phyloP scores from a whole-genome alignment of 176 grass and related monocot genomes.

The Miscanthus lutarioriparius region DNA sequence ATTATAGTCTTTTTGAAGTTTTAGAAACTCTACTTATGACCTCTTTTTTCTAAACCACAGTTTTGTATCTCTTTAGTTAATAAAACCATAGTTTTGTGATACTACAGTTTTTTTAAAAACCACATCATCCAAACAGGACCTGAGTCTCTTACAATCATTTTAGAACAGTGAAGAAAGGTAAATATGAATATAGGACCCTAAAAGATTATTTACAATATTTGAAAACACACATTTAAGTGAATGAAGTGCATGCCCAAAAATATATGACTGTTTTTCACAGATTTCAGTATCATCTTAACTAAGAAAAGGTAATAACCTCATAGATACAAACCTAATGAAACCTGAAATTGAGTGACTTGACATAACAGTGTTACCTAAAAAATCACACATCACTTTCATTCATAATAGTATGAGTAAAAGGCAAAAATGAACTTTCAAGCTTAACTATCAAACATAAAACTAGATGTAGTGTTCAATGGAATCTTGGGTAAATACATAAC shows the following conservation, averaged over 20 bases:
- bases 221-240: background rate
- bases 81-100: too few relatives aligned
- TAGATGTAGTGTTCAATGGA: background rate
- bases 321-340: conserved; percentile 21
- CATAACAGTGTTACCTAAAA: background rate
- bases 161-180: background rate
- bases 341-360: background rate
- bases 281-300: background rate
- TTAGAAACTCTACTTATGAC: too few relatives aligned
- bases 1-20: too few relatives aligned
- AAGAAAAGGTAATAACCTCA: background rate
- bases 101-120: too few relatives aligned
- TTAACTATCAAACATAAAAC: background rate
- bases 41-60: too few relatives aligned
- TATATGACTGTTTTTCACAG: background rate
- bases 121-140: too few relatives aligned
- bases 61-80: too few relatives aligned
- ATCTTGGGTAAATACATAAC: background rate
- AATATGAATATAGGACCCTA: background rate
- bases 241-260: background rate
- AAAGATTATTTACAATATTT: background rate
- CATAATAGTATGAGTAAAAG: background rate
- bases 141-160: background rate
- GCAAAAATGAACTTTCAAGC: background rate
- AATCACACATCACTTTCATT: background rate